Conservation (phyloP, 2,329 filamentous ascomycete genomes). For the Penicillium sclerotigenum region DNA sequence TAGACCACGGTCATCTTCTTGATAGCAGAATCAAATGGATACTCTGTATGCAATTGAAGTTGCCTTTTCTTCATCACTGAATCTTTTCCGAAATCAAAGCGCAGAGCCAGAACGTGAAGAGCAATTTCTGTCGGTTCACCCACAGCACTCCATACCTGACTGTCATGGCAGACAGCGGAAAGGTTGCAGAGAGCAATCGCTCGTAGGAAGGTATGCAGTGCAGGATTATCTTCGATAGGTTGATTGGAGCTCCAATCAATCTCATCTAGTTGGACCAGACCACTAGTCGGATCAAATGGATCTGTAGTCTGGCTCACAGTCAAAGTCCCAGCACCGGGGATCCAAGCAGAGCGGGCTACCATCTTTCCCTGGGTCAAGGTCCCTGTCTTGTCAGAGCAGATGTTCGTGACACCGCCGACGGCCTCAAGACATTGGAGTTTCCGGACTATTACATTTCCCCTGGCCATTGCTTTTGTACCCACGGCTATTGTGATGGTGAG, state of each 20-base stretch:
- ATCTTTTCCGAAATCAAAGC: constrained; percentile 54
- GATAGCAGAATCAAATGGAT: constrained; percentile 62
- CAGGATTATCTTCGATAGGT: constrained; percentile 25
- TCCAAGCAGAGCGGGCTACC: constrained; percentile 58
- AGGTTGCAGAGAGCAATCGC: constrained; percentile 57
- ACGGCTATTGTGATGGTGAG: constrained; percentile 61
- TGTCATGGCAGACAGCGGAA: constrained; percentile 48
- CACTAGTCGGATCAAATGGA: constrained; percentile 55
- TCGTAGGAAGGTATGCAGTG: constrained; percentile 52
- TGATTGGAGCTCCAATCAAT: constrained; percentile 30
- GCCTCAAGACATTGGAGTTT: constrained; percentile 56
- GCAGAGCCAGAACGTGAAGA: constrained; percentile 62
- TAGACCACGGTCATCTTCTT: constrained; percentile 67
- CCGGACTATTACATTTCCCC: constrained; percentile 53
- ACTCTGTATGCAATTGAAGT: constrained; percentile 49
- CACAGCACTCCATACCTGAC: constrained; percentile 51
- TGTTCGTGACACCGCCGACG: constrained; percentile 56
- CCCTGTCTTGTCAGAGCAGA: constrained; percentile 58
- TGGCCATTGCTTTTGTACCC: constrained; percentile 54
- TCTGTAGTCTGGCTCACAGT: constrained; percentile 53
- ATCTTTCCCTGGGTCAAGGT: constrained; percentile 57
- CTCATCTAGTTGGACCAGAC: constrained; percentile 42
- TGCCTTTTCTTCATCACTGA: constrained; percentile 35
- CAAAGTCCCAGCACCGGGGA: constrained; percentile 53
- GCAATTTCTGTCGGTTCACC: constrained; percentile 67